phyloP scores from a whole-genome alignment of 1,284 basidiomycete genomes.

The Fomitiporia mediterranea region DNA sequence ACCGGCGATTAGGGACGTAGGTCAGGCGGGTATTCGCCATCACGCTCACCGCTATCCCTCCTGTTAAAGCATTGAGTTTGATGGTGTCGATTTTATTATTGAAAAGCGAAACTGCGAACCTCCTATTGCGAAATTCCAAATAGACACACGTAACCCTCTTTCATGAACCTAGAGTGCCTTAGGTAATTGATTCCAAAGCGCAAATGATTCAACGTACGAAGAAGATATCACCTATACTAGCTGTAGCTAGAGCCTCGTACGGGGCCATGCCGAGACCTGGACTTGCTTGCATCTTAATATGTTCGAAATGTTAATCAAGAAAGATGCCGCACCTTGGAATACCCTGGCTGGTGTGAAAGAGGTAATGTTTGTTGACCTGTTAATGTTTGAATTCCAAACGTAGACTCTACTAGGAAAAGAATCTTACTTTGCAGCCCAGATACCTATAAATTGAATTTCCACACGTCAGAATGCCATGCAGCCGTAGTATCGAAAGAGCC shows the following conservation, averaged over 20 bases:
- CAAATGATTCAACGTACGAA: background rate
- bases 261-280: slow-evolving; percentile 8
- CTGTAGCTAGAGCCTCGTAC: slow-evolving; percentile 13
- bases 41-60: slow-evolving; percentile 5
- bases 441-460: too few species aligned
- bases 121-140: slow-evolving; percentile 14
- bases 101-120: background rate
- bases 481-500: background rate
- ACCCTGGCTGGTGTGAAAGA: slow-evolving; percentile 15
- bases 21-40: too few species aligned
- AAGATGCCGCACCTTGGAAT: slow-evolving; percentile 14
- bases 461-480: too few species aligned
- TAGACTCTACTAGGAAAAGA: background rate
- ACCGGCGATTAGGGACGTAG: too few species aligned
- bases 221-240: slow-evolving; percentile 14
- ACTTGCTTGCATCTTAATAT: background rate
- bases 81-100: background rate
- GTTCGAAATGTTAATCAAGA: background rate
- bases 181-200: background rate
- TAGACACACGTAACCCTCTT: slow-evolving; percentile 14
- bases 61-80: background rate
- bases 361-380: slow-evolving; percentile 6
- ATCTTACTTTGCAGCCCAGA: slow-evolving; percentile 6
- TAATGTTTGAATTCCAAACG: background rate
- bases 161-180: slow-evolving; percentile 9